These are phyloP conservation scores for Apophysomyces elegans DNA, from an alignment of 371 early-diverging fungal genomes.

Conservation along the genomic window DNA sequence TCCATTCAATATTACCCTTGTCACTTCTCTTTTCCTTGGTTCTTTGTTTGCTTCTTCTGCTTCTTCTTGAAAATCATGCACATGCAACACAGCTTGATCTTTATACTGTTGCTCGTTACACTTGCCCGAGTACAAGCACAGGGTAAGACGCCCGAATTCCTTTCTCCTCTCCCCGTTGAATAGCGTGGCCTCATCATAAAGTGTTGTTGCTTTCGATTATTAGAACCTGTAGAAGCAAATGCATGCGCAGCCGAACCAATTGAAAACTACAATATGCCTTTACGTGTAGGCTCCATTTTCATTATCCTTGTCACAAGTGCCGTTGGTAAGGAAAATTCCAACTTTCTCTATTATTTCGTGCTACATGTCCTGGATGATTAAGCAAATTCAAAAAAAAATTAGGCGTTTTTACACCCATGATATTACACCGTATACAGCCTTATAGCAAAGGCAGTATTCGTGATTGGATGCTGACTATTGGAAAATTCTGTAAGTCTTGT, in stretches of 20 bases:
- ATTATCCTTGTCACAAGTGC: constrained; percentile 30
- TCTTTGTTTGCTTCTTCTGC: neutral
- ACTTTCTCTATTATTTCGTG: neutral
- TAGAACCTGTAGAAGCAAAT: constrained; percentile 1
- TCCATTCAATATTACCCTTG: too few species aligned
- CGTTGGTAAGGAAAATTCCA: constrained; percentile 18
- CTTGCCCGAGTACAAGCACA: neutral
- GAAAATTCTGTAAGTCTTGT: constrained; percentile 48
- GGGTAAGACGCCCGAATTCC: neutral
- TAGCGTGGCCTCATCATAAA: neutral
- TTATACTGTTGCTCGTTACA: neutral
- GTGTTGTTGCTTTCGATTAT: neutral
- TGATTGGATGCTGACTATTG: constrained; percentile 41
- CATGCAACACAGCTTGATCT: neutral
- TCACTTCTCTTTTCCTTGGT: neutral
- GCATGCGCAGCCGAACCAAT: constrained; percentile 15
- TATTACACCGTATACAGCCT: constrained; percentile 36
- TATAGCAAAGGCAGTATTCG: constrained; percentile 31
- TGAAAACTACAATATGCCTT: constrained; percentile 24
- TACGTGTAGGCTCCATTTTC: constrained; percentile 30
- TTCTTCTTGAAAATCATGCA: neutral
- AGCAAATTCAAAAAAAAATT: neutral
- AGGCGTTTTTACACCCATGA: constrained; percentile 42
- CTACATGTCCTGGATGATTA: neutral
- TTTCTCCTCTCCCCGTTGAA: neutral